Conservation (phyloP, 2,329 filamentous ascomycete genomes). For the Penicillium sp. region DNA sequence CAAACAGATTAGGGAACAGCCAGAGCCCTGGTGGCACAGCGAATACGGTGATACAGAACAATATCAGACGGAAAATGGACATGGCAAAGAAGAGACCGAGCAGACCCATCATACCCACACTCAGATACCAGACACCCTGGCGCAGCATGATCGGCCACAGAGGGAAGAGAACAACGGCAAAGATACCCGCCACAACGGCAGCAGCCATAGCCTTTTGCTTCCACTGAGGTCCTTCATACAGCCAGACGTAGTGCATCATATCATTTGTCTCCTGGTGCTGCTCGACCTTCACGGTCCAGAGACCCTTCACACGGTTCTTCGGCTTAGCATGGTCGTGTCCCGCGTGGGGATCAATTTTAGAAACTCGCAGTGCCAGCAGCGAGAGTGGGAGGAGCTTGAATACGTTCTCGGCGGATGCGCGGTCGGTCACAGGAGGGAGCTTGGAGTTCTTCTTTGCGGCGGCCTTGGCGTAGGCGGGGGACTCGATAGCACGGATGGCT, state of each 20-base stretch:
- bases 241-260: conserved; percentile 86
- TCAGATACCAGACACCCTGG: conserved; percentile 94
- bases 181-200: conserved; percentile 77
- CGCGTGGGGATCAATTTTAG: conserved; percentile 74
- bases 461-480: conserved; percentile 85
- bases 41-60: conserved; percentile 93
- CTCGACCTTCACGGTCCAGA: conserved; percentile 94
- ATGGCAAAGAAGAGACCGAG: conserved; percentile 94
- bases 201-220: conserved; percentile 90
- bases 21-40: conserved; percentile 82
- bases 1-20: conserved; percentile 96
- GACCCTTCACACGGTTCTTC: conserved; percentile 86
- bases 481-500: conserved; percentile 84
- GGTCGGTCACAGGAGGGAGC: conserved; percentile 83
- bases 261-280: conserved; percentile 77
- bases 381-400: conserved; percentile 96
- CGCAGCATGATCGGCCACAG: conserved; percentile 91
- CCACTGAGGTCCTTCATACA: conserved; percentile 91
- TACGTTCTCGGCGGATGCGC: conserved; percentile 81
- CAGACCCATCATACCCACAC: conserved; percentile 86
- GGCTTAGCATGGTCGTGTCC: conserved; percentile 66
- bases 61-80: conserved; percentile 92
- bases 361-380: conserved; percentile 85
- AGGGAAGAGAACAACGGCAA: conserved; percentile 89
- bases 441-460: conserved; percentile 79